Percentiles rank a stretch among this genome's conserved stretches.
phyloP scores from a whole-genome alignment of 2,329 filamentous ascomycete genomes.

The Stagonosporopsis cucurbitacearum region DNA sequence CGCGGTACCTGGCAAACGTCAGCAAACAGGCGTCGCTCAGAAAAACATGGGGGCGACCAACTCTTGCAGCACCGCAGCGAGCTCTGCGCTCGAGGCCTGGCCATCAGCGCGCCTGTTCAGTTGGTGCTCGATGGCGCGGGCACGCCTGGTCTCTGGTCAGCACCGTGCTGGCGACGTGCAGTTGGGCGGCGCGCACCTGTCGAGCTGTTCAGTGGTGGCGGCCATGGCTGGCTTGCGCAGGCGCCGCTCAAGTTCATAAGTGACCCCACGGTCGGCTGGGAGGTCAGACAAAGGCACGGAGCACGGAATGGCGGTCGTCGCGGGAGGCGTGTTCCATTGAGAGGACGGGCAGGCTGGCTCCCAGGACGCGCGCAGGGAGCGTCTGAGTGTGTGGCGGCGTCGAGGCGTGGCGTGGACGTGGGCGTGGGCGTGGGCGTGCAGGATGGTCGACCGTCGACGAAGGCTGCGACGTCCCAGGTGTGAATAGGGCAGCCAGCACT shows the following conservation, averaged over 20 bases:
- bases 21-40: slow-evolving; percentile 24
- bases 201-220: slow-evolving; percentile 57
- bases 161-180: slow-evolving; percentile 5
- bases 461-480: no score
- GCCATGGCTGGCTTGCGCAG: slow-evolving; percentile 49
- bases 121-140: slow-evolving; percentile 57
- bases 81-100: slow-evolving; percentile 58
- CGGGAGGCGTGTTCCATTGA: slow-evolving; percentile 65
- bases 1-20: slow-evolving; percentile 64
- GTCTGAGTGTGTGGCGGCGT: slow-evolving; percentile 17
- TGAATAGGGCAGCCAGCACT: no score
- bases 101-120: slow-evolving; percentile 58
- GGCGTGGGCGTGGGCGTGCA: no score
- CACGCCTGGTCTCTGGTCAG: slow-evolving; percentile 47
- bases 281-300: slow-evolving; percentile 65
- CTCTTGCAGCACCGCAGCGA: slow-evolving; percentile 52
- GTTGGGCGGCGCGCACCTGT: slow-evolving; percentile 54
- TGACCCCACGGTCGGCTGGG: slow-evolving; percentile 60
- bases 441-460: no score
- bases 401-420: no score
- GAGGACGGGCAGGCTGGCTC: slow-evolving; percentile 42
- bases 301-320: slow-evolving; percentile 54
- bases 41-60: slow-evolving; percentile 23
- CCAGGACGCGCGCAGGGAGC: slow-evolving; percentile 31
- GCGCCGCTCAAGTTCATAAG: slow-evolving; percentile 42